Evolutionary conservation across 2,329 filamentous ascomycete genomes (phyloP).

Genomic region (Aschersonia sp.): DNA sequence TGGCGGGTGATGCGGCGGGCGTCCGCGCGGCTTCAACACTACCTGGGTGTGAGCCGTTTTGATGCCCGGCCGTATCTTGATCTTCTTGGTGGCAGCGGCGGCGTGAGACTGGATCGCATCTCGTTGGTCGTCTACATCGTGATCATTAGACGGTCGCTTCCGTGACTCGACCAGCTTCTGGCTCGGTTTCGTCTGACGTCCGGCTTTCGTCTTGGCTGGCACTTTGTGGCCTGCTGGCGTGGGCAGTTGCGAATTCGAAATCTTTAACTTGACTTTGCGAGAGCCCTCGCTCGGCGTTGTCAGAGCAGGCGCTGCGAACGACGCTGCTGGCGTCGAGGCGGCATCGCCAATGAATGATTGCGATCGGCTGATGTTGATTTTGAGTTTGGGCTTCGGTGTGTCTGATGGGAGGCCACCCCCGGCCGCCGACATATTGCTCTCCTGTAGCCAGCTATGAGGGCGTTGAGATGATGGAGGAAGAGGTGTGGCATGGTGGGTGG

Average conservation of each 20-base stretch:
- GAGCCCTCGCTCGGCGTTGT: conserved; percentile 16
- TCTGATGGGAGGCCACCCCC: conserved; percentile 2
- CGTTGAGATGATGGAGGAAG: too few species aligned
- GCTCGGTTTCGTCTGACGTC: conserved; percentile 43
- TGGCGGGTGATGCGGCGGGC: conserved; percentile 51
- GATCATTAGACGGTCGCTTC: conserved; percentile 45
- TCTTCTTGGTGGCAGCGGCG: conserved; percentile 28
- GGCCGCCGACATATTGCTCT: too few species aligned
- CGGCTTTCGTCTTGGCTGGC: conserved; percentile 40
- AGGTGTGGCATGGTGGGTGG: too few species aligned
- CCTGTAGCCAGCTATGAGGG: too few species aligned
- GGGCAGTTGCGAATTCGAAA: conserved; percentile 22
- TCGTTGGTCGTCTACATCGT: conserved; percentile 22
- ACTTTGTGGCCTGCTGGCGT: conserved; percentile 16
- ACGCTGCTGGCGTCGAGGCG: conserved; percentile 7
- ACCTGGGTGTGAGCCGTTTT: conserved; percentile 22
- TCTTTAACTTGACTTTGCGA: conserved; percentile 27
- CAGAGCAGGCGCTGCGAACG: conserved; percentile 3
- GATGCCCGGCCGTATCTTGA: conserved; percentile 32
- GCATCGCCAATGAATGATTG: conserved; percentile 18
- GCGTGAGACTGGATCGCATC: conserved; percentile 2
- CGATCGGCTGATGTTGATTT: conserved; percentile 23
- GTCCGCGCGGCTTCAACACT: conserved; percentile 49
- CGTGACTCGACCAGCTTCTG: conserved; percentile 42
- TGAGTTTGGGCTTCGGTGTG: conserved; percentile 22